phyloP scores from a whole-genome alignment of 2,329 filamentous ascomycete genomes.

The Trichoderma pleuroti region DNA sequence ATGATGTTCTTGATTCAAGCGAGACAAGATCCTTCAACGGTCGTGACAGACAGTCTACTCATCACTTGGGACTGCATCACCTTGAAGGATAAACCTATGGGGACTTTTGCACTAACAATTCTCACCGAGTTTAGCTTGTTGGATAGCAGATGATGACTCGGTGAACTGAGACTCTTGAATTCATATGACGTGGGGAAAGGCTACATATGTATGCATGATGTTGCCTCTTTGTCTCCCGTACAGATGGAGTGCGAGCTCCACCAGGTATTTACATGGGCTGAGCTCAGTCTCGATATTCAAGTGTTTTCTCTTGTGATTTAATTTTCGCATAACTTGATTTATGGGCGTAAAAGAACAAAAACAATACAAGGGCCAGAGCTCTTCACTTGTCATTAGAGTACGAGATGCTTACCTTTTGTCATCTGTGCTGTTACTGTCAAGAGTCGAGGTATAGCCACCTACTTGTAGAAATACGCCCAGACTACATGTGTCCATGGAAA shows the following conservation, averaged over 20 bases:
- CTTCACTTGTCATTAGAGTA: background rate
- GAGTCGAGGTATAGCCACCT: background rate
- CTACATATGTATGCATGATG: no score
- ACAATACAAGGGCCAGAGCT: background rate
- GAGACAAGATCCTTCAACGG: background rate
- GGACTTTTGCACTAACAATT: background rate
- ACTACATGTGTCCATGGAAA: background rate
- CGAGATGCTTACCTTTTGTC: background rate
- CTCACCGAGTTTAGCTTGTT: background rate
- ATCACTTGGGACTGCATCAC: background rate
- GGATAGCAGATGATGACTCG: background rate
- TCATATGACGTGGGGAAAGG: background rate
- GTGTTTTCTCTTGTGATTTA: background rate
- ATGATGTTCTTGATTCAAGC: background rate
- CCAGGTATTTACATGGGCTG: background rate
- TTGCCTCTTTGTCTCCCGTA: no score
- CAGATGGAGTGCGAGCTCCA: no score
- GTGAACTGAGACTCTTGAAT: background rate
- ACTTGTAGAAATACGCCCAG: background rate
- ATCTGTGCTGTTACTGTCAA: background rate
- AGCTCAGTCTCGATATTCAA: background rate
- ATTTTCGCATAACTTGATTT: background rate
- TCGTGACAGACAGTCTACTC: background rate
- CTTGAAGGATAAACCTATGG: fast-evolving
- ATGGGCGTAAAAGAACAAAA: background rate